A percentile compares a stretch with the other conserved stretches of the same genome.
Evolutionary conservation across 805 yeast species (phyloP).

Genomic region (Osmozyma mogii): DNA sequence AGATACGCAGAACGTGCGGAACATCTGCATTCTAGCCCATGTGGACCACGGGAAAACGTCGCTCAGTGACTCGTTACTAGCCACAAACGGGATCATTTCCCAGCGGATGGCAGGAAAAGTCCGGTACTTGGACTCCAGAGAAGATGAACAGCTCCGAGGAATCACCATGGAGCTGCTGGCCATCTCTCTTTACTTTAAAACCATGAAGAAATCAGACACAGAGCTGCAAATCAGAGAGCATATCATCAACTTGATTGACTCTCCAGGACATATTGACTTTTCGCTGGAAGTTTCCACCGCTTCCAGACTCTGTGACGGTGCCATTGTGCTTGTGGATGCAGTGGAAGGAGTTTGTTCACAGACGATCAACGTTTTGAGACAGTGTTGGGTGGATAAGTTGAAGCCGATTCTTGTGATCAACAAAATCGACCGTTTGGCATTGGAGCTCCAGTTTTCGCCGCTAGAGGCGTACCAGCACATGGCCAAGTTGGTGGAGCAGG

Average conservation of each 20-base stretch:
- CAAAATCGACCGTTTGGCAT: conserved; percentile 79
- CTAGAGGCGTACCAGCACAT: conserved; percentile 80
- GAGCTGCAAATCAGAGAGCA: conserved; percentile 56
- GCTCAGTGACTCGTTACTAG: conserved; percentile 81
- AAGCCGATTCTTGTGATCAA: conserved; percentile 84
- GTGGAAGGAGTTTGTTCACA: conserved; percentile 99
- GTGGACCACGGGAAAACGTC: conserved; percentile 99
- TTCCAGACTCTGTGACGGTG: conserved; percentile 93
- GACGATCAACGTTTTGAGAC: conserved; percentile 88
- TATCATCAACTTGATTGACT: conserved; percentile 85
- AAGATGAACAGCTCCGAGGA: conserved; percentile 93
- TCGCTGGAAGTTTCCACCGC: conserved; percentile 95
- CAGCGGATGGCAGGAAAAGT: conserved; percentile 94
- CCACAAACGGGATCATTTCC: conserved; percentile 94
- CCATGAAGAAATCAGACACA: conserved; percentile 35
- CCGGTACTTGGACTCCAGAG: conserved; percentile 84
- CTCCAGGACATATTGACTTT: conserved; percentile 99
- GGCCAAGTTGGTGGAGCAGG: conserved; percentile 77
- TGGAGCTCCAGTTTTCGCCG: conserved; percentile 77
- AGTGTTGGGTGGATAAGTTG: conserved; percentile 89
- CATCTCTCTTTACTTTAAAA: conserved; percentile 82
- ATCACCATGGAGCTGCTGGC: conserved; percentile 98
- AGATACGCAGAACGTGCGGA: conserved; percentile 65
- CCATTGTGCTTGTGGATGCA: conserved; percentile 89
- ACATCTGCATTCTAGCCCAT: conserved; percentile 93